A percentile compares a stretch with the other conserved stretches of the same genome.
Conservation (phyloP, 768 basidiomycete genomes). For the Hericium coralloides region DNA sequence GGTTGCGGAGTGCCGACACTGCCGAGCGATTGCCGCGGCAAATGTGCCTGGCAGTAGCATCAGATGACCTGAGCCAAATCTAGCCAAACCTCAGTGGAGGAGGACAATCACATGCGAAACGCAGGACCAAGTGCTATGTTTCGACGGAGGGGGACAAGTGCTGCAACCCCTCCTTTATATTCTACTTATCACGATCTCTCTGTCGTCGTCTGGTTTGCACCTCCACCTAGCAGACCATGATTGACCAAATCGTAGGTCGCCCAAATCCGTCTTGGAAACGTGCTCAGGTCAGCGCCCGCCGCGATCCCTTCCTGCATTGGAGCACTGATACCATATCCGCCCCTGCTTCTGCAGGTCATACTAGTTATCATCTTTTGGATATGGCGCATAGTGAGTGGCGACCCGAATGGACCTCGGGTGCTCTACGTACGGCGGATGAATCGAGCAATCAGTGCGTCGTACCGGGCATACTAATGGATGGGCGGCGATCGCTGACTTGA, state of each 20-base stretch:
- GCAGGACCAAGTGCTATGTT: not conserved
- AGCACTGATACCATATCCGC: not conserved
- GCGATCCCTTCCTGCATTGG: not conserved
- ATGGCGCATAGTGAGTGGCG: slow-evolving; percentile 66
- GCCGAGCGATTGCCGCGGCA: too few relatives aligned
- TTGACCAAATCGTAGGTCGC: slow-evolving; percentile 85
- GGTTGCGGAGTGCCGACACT: too few relatives aligned
- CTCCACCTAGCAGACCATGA: slow-evolving; percentile 41
- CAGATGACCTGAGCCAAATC: too few relatives aligned
- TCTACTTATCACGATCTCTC: slow-evolving; percentile 1
- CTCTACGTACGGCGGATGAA: slow-evolving; percentile 56
- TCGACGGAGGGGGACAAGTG: not conserved
- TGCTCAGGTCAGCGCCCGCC: slow-evolving; percentile 45
- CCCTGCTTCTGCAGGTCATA: slow-evolving; percentile 52
- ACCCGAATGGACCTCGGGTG: slow-evolving; percentile 54
- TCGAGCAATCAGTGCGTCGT: slow-evolving; percentile 44
- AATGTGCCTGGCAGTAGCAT: not conserved
- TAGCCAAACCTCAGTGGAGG: not conserved
- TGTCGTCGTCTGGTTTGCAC: not conserved
- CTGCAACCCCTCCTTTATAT: slow-evolving; percentile 3
- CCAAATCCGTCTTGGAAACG: slow-evolving; percentile 90
- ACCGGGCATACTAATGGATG: not conserved
- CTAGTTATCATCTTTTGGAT: slow-evolving; percentile 90
- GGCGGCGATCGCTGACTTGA: not conserved
- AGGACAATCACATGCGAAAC: slow-evolving; percentile 17